phyloP scores from a whole-genome alignment of 1,284 basidiomycete genomes.

The Ceratobasidium sp. region DNA sequence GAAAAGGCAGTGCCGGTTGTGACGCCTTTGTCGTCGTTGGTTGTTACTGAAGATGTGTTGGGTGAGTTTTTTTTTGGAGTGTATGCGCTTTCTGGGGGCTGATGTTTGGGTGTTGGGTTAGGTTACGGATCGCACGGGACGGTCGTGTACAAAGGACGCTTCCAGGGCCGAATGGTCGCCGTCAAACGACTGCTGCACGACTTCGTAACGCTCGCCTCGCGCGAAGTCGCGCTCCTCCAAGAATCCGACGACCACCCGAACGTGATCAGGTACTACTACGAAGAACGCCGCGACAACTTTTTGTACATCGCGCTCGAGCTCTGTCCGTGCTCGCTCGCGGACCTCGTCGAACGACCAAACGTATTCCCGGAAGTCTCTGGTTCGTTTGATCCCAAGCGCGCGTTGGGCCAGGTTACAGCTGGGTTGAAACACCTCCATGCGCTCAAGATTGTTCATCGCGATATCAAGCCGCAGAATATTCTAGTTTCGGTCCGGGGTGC shows the following conservation, averaged over 20 bases:
- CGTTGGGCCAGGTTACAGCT: constrained; percentile 87
- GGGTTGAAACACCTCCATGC: constrained; percentile 93
- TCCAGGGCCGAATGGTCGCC: constrained; percentile 95
- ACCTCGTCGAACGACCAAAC: constrained; percentile 88
- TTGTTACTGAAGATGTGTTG: constrained; percentile 38
- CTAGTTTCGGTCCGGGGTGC: constrained; percentile 76
- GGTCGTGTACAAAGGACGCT: constrained; percentile 91
- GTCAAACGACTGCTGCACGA: constrained; percentile 96
- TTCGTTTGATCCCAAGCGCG: constrained; percentile 87
- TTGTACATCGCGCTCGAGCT: constrained; percentile 97
- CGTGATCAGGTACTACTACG: constrained; percentile 98
- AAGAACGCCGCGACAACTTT: constrained; percentile 93
- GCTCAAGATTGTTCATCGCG: constrained; percentile 96
- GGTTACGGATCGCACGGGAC: constrained; percentile 98
- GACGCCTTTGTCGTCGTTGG: constrained; percentile 37
- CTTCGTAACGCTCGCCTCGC: constrained; percentile 93
- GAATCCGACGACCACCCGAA: constrained; percentile 99
- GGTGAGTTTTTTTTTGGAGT: constrained; percentile 23
- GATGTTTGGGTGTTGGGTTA: constrained; percentile 54
- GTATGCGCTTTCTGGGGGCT: background rate
- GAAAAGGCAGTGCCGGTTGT: constrained; percentile 15
- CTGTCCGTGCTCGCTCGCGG: constrained; percentile 94
- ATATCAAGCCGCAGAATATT: constrained; percentile 99
- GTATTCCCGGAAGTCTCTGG: constrained; percentile 76
- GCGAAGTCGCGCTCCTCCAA: constrained; percentile 94